These are phyloP conservation scores for Purpureocillium lavendulum DNA, from an alignment of 2,329 filamentous ascomycete species.

Conservation along the genomic window DNA sequence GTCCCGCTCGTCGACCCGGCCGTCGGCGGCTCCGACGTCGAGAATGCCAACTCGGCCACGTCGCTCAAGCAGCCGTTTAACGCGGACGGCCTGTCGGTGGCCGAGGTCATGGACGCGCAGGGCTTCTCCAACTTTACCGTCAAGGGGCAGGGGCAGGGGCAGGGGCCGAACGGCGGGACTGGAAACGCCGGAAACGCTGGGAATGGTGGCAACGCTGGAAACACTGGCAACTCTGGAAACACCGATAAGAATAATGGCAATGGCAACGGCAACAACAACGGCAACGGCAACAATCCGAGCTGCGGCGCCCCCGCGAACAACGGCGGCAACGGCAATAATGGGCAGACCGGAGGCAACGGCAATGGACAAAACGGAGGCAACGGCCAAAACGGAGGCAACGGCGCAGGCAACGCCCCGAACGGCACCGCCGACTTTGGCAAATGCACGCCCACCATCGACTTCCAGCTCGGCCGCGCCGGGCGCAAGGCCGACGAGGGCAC, in stretches of 20 bases:
- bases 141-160: constrained; percentile 20
- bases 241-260: too few relatives aligned
- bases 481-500: constrained; percentile 53
- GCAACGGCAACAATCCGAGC: too few relatives aligned
- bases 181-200: too few relatives aligned
- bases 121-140: constrained; percentile 56
- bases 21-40: constrained; percentile 45
- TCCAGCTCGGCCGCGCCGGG: constrained; percentile 47
- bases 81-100: constrained; percentile 55
- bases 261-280: too few relatives aligned
- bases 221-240: too few relatives aligned
- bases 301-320: too few relatives aligned
- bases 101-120: constrained; percentile 51
- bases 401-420: too few relatives aligned
- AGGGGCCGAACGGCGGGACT: constrained; percentile 4
- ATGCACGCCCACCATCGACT: constrained; percentile 50
- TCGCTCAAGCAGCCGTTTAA: constrained; percentile 46
- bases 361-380: too few relatives aligned
- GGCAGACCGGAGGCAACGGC: too few relatives aligned
- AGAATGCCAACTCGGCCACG: constrained; percentile 50
- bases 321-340: too few relatives aligned
- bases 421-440: constrained; percentile 36
- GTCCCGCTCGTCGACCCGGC: constrained; percentile 59
- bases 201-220: too few relatives aligned
- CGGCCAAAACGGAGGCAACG: too few relatives aligned